phyloP scores from a whole-genome alignment of 257 asterid species.

The Solanum habrochaites region DNA sequence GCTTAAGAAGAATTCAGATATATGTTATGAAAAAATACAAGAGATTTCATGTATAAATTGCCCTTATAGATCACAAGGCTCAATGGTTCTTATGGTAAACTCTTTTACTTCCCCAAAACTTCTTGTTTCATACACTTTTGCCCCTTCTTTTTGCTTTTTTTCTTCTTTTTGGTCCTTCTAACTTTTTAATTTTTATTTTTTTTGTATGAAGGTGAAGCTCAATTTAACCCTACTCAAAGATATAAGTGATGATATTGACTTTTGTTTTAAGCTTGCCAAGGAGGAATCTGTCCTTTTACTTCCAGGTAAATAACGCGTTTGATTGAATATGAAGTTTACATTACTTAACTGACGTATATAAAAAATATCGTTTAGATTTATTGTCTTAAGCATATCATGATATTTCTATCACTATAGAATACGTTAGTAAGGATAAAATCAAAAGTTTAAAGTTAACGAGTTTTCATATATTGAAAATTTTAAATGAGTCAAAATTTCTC shows the following conservation, averaged over 20 bases:
- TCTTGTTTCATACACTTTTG: not conserved
- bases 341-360: not conserved
- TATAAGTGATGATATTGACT: constrained; percentile 62
- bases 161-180: not conserved
- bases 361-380: not conserved
- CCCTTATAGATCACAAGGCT: constrained; percentile 61
- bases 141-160: not conserved
- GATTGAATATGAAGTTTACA: not conserved
- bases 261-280: constrained; percentile 60
- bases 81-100: constrained; percentile 76
- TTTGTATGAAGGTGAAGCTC: constrained; percentile 42
- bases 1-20: constrained; percentile 41
- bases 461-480: not conserved
- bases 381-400: accelerated
- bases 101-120: not conserved
- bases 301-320: constrained; percentile 39
- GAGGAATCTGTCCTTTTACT: constrained; percentile 76
- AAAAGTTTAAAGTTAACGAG: not conserved
- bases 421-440: not conserved
- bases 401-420: not conserved
- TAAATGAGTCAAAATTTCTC: not conserved
- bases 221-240: constrained; percentile 40
- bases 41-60: constrained; percentile 54
- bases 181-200: not conserved
- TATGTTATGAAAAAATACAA: constrained; percentile 29